Conservation (phyloP, 1,284 basidiomycete species). For the Trametes versicolor region DNA sequence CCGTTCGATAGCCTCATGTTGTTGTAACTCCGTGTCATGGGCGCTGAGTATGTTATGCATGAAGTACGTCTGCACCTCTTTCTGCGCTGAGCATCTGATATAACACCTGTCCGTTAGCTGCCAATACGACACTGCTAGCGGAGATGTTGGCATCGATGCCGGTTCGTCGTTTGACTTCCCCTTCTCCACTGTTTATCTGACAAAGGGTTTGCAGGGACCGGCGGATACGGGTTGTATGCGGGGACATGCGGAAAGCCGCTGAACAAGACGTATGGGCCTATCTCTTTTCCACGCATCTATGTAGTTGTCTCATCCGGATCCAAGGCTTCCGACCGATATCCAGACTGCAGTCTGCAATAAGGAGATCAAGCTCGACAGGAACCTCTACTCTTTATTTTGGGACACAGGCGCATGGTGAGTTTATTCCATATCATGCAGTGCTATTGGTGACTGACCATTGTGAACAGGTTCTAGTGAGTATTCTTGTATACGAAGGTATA, state of each 20-base stretch:
- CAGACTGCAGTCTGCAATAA: conserved; percentile 36
- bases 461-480: conserved; percentile 35
- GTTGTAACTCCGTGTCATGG: conserved; percentile 35
- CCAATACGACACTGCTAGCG: conserved; percentile 22
- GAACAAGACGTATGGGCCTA: conserved; percentile 28
- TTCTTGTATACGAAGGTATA: too few species aligned
- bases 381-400: conserved; percentile 33
- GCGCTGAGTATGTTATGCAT: conserved; percentile 38
- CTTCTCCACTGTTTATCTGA: neutral
- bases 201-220: conserved; percentile 9
- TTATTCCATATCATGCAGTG: neutral
- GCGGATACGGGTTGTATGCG: conserved; percentile 21
- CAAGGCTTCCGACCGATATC: conserved; percentile 29
- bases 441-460: neutral
- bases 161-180: conserved; percentile 13
- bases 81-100: too few species aligned
- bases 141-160: conserved; percentile 25
- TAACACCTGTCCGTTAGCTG: conserved; percentile 21
- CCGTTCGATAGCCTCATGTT: conserved; percentile 25
- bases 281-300: neutral
- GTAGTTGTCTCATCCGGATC: neutral
- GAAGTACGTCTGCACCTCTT: conserved; percentile 27
- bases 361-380: conserved; percentile 32
- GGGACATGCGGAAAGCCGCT: conserved; percentile 2
- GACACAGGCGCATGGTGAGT: conserved; percentile 29